phyloP scores from a whole-genome alignment of 345 rosid genomes.

The Bruguiera sexangula region DNA sequence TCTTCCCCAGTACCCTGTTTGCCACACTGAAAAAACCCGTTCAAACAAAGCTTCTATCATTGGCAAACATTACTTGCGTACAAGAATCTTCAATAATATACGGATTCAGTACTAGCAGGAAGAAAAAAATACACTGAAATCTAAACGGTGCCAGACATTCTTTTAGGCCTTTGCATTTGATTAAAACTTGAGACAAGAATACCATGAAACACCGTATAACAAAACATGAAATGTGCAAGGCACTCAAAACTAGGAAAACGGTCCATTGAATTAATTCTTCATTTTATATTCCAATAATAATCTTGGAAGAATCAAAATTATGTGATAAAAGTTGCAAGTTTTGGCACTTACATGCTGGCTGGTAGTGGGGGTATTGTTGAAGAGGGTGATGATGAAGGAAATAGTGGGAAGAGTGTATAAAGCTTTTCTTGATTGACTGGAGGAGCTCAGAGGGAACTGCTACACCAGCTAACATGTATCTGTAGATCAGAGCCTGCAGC shows the following conservation, averaged over 20 bases:
- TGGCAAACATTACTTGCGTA: background rate
- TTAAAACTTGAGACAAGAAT: background rate
- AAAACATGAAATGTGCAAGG: background rate
- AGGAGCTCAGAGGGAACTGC: slow-evolving; percentile 87
- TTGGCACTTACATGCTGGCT: slow-evolving; percentile 65
- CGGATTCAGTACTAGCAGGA: background rate
- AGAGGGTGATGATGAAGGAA: slow-evolving; percentile 52
- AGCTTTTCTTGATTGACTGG: slow-evolving; percentile 78
- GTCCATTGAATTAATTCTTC: background rate
- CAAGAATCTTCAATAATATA: background rate
- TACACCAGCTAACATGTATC: slow-evolving; percentile 87
- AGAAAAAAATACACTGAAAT: background rate
- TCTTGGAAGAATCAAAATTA: background rate
- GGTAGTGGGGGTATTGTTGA: slow-evolving; percentile 53
- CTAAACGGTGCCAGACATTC: background rate
- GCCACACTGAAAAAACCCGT: slow-evolving; percentile 33
- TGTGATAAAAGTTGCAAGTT: too few relatives aligned
- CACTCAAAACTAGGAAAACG: background rate
- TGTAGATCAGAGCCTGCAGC: slow-evolving; percentile 89
- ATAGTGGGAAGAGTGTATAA: slow-evolving; percentile 56
- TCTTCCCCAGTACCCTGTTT: slow-evolving; percentile 81
- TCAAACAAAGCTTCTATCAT: background rate
- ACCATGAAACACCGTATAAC: background rate
- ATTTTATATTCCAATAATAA: background rate
- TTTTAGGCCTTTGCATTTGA: background rate